Base-by-base conservation (phyloP, 2,329 filamentous ascomycete species). In the Colletotrichum scovillei region DNA sequence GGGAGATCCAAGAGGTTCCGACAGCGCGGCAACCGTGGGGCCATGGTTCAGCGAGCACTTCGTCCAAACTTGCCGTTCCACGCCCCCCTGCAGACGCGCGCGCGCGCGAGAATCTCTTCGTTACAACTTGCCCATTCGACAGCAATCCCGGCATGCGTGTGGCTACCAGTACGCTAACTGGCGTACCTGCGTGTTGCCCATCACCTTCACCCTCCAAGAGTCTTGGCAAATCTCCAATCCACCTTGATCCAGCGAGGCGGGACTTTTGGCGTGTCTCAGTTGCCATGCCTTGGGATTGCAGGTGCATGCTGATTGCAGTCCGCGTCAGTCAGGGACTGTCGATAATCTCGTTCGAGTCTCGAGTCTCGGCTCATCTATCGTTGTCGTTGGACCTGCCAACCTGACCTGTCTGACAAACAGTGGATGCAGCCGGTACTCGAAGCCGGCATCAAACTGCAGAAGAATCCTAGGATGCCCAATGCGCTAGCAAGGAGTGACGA, bases 221-320 rank as follows among this genome's bases (percentile, higher is more conserved):
- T 9, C 66, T 73, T 72, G 69, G 59, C 55, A 49, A 55, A 59
- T 26, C 46, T 32, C 38, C 46, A 67, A 11, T 35, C 66, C 66
- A 69, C 66, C 66, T 70, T 56, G 57, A 69, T 64, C 70, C 70
- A 73, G 60, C 49, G 53, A 73, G 59, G 70, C 70, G 70, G 70
- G 49, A 69, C 70, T 73, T 73, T 69, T 69, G 70, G 70, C 70
- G 66, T 65, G 70, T 73, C 70, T 73, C 70, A 73, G 46, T 49
- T 59, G 42, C n/a, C 68, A 46, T 72, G 65, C 38, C 53, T n/a
- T 58, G 35, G 32, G 35, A 24, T 62, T 49, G 46, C 35, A 59
- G 46, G 63, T 42, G 63, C 46, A 35, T 64, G 67, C 62, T 53
- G 52, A 55, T 59, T 63, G 64, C 64, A 42, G 32, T 63, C 35